Base-by-base conservation (phyloP, 1,284 basidiomycete genomes). In the Acaromyces ingoldii region DNA sequence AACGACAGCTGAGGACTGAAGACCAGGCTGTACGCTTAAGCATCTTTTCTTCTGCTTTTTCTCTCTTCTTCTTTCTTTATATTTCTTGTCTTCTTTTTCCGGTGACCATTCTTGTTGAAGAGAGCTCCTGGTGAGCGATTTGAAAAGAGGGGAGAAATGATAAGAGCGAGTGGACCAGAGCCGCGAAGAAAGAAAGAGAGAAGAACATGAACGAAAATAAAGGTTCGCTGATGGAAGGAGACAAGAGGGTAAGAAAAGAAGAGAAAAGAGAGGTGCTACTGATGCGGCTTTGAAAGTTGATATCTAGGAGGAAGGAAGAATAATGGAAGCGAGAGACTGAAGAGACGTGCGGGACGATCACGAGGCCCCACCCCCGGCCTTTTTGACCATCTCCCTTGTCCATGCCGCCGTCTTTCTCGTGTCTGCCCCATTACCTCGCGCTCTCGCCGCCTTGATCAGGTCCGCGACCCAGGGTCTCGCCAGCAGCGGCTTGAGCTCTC, bases 381-480 rank as follows among this genome's bases (percentile, higher is more conserved):
- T 64, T 50, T 67, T 73, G 48, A 73, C 53, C 60, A 69, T 79
- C 73, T 82, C 81, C 58, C 79, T 77, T 4, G 81, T 81, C 77
- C 82, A 83, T 41, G 79, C 78, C 28, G 81, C 80, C 33, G 80
- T 79, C 59, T 78, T 78, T 49, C 79, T 77, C 39, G 80, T 80
- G 58, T 78, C 76, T 53, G 75, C 67, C 11, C 76, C 77, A 30
- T 78, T 76, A n/a, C 77, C 74, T 43, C 80, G 74, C 40, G 76
- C 77, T 47, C 80, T 69, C n/a, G 79, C 81, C 6, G 76, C 71
- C 60, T 88, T 82, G 69, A 98, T 80, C 60, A 90, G 86, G 17
- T 80, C 79, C 2, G 83, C 82, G 49, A 98, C 81, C 91, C 92
- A 96, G 34, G 86, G 84, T 37, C 83, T 80, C 42, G 89, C 81